Base-by-base conservation (phyloP, 2,329 filamentous ascomycete species). In the Sporothrix luriei region DNA sequence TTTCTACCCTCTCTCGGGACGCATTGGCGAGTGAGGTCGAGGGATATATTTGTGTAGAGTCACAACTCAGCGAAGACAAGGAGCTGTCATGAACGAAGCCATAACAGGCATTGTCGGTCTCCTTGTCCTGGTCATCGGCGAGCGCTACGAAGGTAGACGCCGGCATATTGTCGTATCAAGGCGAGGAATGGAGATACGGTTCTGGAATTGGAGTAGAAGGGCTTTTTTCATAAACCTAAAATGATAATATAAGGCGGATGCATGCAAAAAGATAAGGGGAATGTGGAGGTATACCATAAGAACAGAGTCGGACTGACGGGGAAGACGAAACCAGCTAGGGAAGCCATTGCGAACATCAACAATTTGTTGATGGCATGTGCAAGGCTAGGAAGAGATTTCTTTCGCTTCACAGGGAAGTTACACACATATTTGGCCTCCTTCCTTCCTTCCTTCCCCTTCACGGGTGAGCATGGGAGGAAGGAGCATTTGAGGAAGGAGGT, bases 1-100 rank as follows among this genome's bases (percentile, higher is more conserved):
- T n/a, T 43, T 24, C 6, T n/a, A n/a, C 43, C 29, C 16, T 59
- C 10, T 24, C 40, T 29, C 40, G 29, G 11, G 1, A 9, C 19
- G 7, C 24, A 11, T 33, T 4, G 11, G 21, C 40, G 14, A 2
- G 33, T 16, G 19, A 7, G 13, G 55, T 19, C 11, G 68, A 62
- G n/a, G 57, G 68, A 24, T 26, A 57, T 52, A 70, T 71, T 10
- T 40, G 62, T 10, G 70, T n/a, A 5, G 72, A 72, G 29, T 54
- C 55, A 26, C 43, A 62, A 2, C 66, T 29, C 14, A 69, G 70
- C 3, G 66, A 66, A 16, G 62, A 16, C n/a, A 66, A 19, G n/a
- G 10, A 5, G 62, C 48, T 52, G 62, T 26, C 29, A 19, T 26
- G 48, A 51, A 6, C 48, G n/a, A 40, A 38, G 3, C 7, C 3